Evolutionary conservation across 139 green algal species (phyloP).

Genomic region (Diplosphaera chodatii): DNA sequence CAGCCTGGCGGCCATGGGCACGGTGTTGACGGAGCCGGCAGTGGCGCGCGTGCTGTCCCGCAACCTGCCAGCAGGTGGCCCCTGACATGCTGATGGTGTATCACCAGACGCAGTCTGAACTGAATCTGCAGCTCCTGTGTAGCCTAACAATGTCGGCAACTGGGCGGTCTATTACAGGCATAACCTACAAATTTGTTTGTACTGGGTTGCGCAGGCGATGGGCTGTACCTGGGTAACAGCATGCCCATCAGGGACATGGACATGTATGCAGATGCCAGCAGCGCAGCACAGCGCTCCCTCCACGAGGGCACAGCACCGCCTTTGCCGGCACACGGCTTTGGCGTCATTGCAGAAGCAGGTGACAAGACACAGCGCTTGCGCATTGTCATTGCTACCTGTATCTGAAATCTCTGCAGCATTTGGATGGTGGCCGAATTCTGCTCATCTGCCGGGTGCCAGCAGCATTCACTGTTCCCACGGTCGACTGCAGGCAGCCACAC

Average conservation of each 20-base stretch:
- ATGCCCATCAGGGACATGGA: constrained; percentile 99
- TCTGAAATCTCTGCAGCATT: too few relatives aligned
- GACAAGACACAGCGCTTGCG: too few relatives aligned
- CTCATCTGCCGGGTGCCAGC: too few relatives aligned
- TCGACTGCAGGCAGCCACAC: neutral
- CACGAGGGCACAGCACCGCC: neutral
- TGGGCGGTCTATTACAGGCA: too few relatives aligned
- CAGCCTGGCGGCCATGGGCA: constrained; percentile 17
- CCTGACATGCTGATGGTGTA: too few relatives aligned
- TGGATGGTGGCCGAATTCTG: too few relatives aligned
- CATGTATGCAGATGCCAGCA: constrained; percentile 68
- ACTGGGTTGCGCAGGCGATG: constrained; percentile 54
- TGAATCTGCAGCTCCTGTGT: too few relatives aligned
- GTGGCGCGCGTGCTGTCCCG: constrained; percentile 50
- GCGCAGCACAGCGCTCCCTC: neutral
- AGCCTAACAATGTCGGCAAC: too few relatives aligned
- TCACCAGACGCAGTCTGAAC: too few relatives aligned
- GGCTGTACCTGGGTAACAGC: constrained; percentile 93
- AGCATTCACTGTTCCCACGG: too few relatives aligned
- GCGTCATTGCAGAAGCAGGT: neutral
- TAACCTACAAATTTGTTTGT: too few relatives aligned
- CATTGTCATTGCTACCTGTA: too few relatives aligned
- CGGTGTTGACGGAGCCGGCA: constrained; percentile 50
- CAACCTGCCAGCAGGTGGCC: constrained; percentile 23
- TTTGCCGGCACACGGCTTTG: neutral